phyloP scores from a whole-genome alignment of 169 alveolate genomes.

The Eimeria necatrix region DNA sequence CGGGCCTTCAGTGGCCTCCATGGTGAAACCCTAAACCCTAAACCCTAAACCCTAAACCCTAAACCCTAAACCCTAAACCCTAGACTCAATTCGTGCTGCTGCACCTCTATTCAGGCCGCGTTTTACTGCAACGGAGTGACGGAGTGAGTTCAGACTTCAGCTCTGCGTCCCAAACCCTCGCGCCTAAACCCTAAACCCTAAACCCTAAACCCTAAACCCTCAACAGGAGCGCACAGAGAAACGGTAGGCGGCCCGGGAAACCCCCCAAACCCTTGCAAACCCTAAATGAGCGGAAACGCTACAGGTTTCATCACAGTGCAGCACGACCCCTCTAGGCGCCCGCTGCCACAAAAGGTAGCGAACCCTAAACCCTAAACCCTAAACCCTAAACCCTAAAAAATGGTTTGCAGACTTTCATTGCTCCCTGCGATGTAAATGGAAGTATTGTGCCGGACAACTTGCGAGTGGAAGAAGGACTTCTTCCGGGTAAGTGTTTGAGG shows the following conservation, averaged over 20 bases:
- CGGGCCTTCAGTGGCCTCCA: conserved; percentile 42
- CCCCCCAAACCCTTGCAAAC: not conserved
- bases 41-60: conserved; percentile 42
- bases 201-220: conserved; percentile 45
- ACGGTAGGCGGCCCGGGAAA: not conserved
- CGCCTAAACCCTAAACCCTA: conserved; percentile 5
- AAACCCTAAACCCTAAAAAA: not conserved
- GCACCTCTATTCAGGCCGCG: not conserved
- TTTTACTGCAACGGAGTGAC: conserved; percentile 58
- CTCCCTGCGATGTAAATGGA: conserved; percentile 44
- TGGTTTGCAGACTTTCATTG: conserved; percentile 1
- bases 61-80: conserved; percentile 37
- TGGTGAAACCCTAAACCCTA: conserved; percentile 6
- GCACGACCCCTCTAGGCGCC: not conserved
- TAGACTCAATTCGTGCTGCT: not conserved
- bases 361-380: not conserved
- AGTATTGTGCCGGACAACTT: conserved; percentile 13
- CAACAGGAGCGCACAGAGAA: not conserved
- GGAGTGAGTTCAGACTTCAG: conserved; percentile 6
- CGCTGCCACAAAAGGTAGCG: not conserved
- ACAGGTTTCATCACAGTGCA: not conserved
- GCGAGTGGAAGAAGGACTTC: not conserved
- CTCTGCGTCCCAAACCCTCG: not conserved
- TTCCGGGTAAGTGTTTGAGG: not conserved
- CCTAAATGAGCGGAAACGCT: not conserved